phyloP scores from a whole-genome alignment of 83 land plant genomes.

The Diphasiastrum complanatum region DNA sequence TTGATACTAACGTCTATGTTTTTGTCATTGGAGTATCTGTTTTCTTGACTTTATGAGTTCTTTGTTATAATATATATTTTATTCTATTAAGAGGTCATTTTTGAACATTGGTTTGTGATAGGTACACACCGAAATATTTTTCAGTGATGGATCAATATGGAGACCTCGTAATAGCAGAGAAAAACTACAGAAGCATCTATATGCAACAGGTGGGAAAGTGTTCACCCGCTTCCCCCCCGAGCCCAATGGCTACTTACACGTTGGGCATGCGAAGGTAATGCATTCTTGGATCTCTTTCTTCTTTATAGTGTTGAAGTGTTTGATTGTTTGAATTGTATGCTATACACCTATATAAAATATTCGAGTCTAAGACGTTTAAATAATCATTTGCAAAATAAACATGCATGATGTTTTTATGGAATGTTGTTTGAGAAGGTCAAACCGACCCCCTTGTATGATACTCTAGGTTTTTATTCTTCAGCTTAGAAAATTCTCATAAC shows the following conservation, averaged over 20 bases:
- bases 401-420: too few species aligned
- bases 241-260: constrained; percentile 97
- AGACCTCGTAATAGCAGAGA: constrained; percentile 72
- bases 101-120: constrained; percentile 16
- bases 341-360: too few species aligned
- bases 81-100: neutral
- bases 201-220: constrained; percentile 73
- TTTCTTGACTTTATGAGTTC: too few species aligned
- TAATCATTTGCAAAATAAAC: too few species aligned
- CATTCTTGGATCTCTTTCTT: neutral
- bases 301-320: too few species aligned
- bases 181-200: constrained; percentile 70
- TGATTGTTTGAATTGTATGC: too few species aligned
- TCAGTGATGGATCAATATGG: constrained; percentile 75
- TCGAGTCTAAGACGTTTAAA: too few species aligned
- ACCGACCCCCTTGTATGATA: too few species aligned
- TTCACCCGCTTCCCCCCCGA: constrained; percentile 97
- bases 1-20: neutral
- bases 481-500: too few species aligned
- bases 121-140: constrained; percentile 93
- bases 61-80: too few species aligned
- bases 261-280: constrained; percentile 98
- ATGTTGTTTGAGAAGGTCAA: too few species aligned
- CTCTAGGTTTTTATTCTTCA: too few species aligned
- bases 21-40: neutral